Percentiles rank a stretch among this genome's conserved stretches.
These are phyloP conservation scores for Pseudopyricularia javanii DNA, from an alignment of 2,329 filamentous ascomycete species.

Conservation along the genomic window DNA sequence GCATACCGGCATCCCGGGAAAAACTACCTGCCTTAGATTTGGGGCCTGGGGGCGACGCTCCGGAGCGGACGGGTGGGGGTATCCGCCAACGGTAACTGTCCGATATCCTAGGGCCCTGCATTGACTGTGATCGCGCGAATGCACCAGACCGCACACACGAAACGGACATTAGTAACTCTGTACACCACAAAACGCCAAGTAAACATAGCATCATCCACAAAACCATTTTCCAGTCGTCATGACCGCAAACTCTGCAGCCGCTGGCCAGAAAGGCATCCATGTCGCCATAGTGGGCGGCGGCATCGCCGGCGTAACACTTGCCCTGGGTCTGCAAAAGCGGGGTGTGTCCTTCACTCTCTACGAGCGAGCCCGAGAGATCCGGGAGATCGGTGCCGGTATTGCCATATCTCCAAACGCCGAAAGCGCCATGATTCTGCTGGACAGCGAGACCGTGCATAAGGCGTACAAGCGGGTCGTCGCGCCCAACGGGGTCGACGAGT, in stretches of 20 bases:
- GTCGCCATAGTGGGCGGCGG: slow-evolving; percentile 38
- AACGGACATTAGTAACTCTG: too few relatives aligned
- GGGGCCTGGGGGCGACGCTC: too few relatives aligned
- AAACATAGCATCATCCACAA: not conserved
- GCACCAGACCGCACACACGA: too few relatives aligned
- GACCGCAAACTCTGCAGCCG: not conserved
- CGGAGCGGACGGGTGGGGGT: too few relatives aligned
- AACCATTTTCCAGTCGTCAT: not conserved
- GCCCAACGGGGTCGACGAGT: slow-evolving; percentile 26
- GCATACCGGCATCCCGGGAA: too few relatives aligned
- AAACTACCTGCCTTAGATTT: too few relatives aligned
- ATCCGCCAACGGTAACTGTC: too few relatives aligned
- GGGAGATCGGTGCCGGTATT: slow-evolving; percentile 38
- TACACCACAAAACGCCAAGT: too few relatives aligned
- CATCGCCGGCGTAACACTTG: slow-evolving; percentile 35
- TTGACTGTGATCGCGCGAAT: too few relatives aligned
- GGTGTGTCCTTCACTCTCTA: slow-evolving; percentile 29
- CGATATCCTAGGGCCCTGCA: too few relatives aligned
- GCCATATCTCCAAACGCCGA: slow-evolving; percentile 39
- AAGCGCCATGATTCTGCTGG: slow-evolving; percentile 26
- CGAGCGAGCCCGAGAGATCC: slow-evolving; percentile 27
- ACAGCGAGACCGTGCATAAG: slow-evolving; percentile 22
- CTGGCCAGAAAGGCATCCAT: slow-evolving; percentile 7
- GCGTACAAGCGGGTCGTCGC: slow-evolving; percentile 24
- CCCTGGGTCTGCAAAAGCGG: slow-evolving; percentile 30